These are phyloP conservation scores for Luffa aegyptiaca DNA, from an alignment of 306 rosid species.

Conservation along the genomic window DNA sequence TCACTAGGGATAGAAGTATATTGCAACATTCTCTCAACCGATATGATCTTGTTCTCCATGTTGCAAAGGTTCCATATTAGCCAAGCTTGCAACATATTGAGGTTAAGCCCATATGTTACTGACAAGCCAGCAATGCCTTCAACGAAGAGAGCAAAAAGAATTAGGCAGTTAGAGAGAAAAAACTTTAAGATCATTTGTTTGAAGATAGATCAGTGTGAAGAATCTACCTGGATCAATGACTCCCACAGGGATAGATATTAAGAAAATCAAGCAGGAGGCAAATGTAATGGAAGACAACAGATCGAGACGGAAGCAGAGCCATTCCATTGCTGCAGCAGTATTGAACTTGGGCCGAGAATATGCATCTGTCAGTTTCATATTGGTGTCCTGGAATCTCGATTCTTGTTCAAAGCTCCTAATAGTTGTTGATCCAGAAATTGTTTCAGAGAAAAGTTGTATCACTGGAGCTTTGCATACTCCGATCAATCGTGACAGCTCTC, in stretches of 20 bases:
- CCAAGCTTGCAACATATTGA: slow-evolving; percentile 35
- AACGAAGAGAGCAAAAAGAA: not conserved
- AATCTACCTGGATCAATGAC: slow-evolving; percentile 46
- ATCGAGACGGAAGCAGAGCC: slow-evolving; percentile 58
- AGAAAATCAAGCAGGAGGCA: slow-evolving; percentile 39
- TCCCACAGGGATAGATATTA: slow-evolving; percentile 48
- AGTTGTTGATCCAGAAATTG: slow-evolving; percentile 67
- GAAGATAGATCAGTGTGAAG: not conserved
- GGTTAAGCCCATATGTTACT: slow-evolving; percentile 70
- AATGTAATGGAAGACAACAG: slow-evolving; percentile 49
- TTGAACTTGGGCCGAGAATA: slow-evolving; percentile 50
- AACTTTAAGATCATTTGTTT: not conserved
- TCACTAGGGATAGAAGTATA: slow-evolving; percentile 59
- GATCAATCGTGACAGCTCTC: slow-evolving; percentile 62
- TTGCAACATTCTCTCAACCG: slow-evolving; percentile 78
- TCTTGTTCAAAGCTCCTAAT: slow-evolving; percentile 72
- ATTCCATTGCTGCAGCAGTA: slow-evolving; percentile 43
- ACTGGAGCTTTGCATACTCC: slow-evolving; percentile 93
- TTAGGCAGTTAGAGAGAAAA: not conserved
- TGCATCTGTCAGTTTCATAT: slow-evolving; percentile 47
- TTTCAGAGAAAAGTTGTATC: slow-evolving; percentile 75
- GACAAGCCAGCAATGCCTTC: slow-evolving; percentile 77
- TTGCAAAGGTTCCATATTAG: slow-evolving; percentile 45
- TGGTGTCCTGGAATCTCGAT: slow-evolving; percentile 41
- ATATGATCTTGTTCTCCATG: slow-evolving; percentile 72